phyloP scores from a whole-genome alignment of 2,329 filamentous ascomycete species.

The Alternaria solani region DNA sequence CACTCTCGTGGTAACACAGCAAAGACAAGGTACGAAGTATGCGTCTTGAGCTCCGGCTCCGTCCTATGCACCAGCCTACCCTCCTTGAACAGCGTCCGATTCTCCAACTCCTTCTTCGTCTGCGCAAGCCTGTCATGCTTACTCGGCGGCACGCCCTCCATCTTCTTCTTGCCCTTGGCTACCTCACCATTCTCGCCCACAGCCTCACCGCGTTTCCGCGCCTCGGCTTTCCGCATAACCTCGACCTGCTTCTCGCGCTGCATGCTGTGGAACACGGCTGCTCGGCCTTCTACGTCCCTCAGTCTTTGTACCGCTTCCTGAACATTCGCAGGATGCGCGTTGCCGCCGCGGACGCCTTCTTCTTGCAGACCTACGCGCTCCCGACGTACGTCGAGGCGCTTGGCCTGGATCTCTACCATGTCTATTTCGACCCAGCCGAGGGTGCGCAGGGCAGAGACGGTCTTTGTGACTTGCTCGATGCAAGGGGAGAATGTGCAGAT shows the following conservation, averaged over 20 bases:
- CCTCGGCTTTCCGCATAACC: conserved; percentile 53
- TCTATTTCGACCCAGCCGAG: conserved; percentile 90
- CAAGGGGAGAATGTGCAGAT: conserved; percentile 97
- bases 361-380: conserved; percentile 79
- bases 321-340: conserved; percentile 75
- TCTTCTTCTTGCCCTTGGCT: conserved; percentile 25
- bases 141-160: conserved; percentile 34
- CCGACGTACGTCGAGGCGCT: conserved; percentile 79
- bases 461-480: conserved; percentile 93
- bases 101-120: conserved; percentile 42
- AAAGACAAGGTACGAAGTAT: conserved; percentile 97
- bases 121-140: conserved; percentile 43
- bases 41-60: conserved; percentile 90
- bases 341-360: conserved; percentile 72
- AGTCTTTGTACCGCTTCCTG: conserved; percentile 79
- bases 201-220: conserved; percentile 43
- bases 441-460: conserved; percentile 79
- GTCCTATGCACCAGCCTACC: conserved; percentile 81
- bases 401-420: conserved; percentile 89
- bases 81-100: conserved; percentile 67
- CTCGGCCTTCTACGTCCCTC: conserved; percentile 74
- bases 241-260: conserved; percentile 53
- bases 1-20: conserved; percentile 87
- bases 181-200: conserved; percentile 23
- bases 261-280: conserved; percentile 68